A percentile compares a stretch with the other conserved stretches of the same genome.
These are phyloP conservation scores for Quillaja saponaria DNA, from an alignment of 306 rosid genomes.

Conservation along the genomic window DNA sequence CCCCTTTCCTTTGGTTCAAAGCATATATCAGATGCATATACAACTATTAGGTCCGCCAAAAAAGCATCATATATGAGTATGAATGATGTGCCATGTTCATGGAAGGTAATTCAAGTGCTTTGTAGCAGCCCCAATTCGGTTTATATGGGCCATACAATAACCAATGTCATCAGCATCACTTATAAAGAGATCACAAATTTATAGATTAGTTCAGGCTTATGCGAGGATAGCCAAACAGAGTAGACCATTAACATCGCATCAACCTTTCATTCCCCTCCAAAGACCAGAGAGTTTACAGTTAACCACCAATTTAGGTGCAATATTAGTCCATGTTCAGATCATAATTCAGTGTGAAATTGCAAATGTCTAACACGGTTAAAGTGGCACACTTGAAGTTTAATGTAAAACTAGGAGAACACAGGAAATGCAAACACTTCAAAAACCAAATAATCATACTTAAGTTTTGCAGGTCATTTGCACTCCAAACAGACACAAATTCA, in stretches of 20 bases:
- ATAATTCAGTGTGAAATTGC: not conserved
- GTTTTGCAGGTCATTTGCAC: not conserved
- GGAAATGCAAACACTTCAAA: slow-evolving; percentile 7
- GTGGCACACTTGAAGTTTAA: not conserved
- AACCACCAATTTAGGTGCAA: not conserved
- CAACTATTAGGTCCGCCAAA: slow-evolving; percentile 1
- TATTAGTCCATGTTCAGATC: not conserved
- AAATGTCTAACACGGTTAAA: slow-evolving; percentile 1
- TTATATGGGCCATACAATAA: no score
- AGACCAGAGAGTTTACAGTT: not conserved
- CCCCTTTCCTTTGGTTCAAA: slow-evolving; percentile 9
- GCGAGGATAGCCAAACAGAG: not conserved
- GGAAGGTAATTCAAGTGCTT: not conserved
- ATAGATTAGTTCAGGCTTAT: not conserved
- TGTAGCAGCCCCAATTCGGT: slow-evolving; percentile 1
- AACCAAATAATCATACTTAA: slow-evolving; percentile 15
- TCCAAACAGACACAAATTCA: not conserved
- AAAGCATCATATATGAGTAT: slow-evolving; percentile 1
- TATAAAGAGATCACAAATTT: not conserved
- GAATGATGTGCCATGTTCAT: not conserved
- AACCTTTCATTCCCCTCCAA: not conserved
- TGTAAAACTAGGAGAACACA: not conserved
- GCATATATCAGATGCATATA: slow-evolving; percentile 5
- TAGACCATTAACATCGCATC: not conserved
- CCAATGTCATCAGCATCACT: not conserved